Base-by-base conservation (phyloP, 192 early-diverging fungal genomes). In the Jimgerdemannia flammicorona region DNA sequence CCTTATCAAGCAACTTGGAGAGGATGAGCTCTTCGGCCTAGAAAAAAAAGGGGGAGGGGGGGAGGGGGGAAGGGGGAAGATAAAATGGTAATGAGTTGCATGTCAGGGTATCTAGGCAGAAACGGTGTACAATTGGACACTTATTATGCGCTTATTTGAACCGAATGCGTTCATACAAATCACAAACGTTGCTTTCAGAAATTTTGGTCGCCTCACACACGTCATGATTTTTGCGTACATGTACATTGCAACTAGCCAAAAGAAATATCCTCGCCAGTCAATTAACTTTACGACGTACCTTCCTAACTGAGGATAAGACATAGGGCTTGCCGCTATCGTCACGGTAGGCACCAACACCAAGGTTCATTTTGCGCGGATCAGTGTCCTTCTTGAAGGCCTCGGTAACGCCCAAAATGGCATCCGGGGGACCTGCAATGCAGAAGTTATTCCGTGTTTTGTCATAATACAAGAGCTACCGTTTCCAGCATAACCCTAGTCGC, bases 301-400 rank as follows among this genome's bases (percentile, higher is more conserved):
- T 95, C 72, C 91, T 87, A 44, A 99, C 97, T 43, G 89, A 90
- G 77, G 77, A 84, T 76, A 99, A 89, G 20, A 99, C 96, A 80
- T 91, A 98, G 66, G 98, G 98, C 84, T 95, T 94, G 73, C 93
- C 94, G 29, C 78, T 81, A 79, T 99, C 95, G 79, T 96, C 95
- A 80, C 97, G 92, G 86, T 98, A 99, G 64, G 97, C 98, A 76
- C 98, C 98, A 40, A 97, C 97, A 72, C 96, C 97, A 63, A 99
- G 85, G 90, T 98, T 98, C 91, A 99, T 98, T 91, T 99, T 99
- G 78, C 88, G 88, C 11, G 95, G 79, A 78, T 97, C 91, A 54
- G 80, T 86, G 83, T 98, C 95, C 79, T 91, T 92, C 89, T 94
- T 95, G 90, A 93, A 99, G 40, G 95, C 95, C 81, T 96, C 97